Evolutionary conservation across 371 early-diverging fungal genomes (phyloP).

Genomic region (Choanephora cucurbitarum): DNA sequence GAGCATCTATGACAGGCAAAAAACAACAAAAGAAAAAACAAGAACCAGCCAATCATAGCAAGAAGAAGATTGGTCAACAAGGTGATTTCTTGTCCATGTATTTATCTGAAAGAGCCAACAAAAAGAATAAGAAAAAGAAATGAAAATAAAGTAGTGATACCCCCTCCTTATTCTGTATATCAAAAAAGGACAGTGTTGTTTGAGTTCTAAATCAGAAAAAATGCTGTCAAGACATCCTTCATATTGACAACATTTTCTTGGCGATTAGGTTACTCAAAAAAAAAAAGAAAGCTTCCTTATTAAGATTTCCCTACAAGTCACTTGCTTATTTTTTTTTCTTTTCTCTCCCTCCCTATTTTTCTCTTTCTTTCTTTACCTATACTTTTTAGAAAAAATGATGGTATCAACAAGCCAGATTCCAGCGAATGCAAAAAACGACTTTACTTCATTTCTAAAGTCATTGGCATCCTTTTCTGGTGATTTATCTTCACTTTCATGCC

Average conservation of each 20-base stretch:
- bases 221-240: too few species aligned
- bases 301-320: not conserved
- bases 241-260: too few species aligned
- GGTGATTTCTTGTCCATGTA: constrained; percentile 61
- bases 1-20: constrained; percentile 27
- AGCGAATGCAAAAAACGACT: constrained; percentile 47
- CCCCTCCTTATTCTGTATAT: too few species aligned
- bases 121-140: constrained; percentile 58
- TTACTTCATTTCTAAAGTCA: constrained; percentile 67
- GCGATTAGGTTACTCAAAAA: constrained; percentile 1
- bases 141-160: constrained; percentile 5
- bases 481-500: constrained; percentile 73
- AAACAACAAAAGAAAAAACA: constrained; percentile 4
- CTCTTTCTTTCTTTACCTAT: not conserved
- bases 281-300: not conserved
- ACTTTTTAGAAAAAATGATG: not conserved
- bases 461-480: constrained; percentile 77
- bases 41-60: constrained; percentile 4
- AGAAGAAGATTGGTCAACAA: constrained; percentile 30
- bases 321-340: not conserved
- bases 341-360: not conserved
- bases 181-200: too few species aligned
- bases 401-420: too few species aligned
- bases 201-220: not conserved
- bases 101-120: constrained; percentile 51